Base-by-base conservation (phyloP, 805 yeast species). In the Groenewaldozyma salmanticensis region DNA sequence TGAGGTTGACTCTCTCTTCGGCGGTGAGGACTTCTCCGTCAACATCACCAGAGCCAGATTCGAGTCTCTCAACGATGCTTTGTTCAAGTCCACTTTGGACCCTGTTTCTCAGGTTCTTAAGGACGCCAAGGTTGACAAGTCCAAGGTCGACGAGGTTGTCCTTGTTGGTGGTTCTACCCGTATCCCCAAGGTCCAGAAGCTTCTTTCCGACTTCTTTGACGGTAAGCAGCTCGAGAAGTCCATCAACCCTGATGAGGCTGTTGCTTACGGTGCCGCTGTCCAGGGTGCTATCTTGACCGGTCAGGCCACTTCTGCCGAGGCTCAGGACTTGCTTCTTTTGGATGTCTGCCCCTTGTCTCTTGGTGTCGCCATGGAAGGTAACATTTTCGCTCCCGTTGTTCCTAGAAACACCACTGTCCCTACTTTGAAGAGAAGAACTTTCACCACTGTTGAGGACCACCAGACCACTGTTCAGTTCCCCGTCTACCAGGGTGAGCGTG, bases 321-420 rank as follows among this genome's bases (percentile, higher is more conserved):
- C 95, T 67, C 86, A 88, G 72, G 96, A 86, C 72, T 78, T 88
- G 67, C 80, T 90, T 60, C 79, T 88, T 66, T 80, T 88, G 71
- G 97, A 88, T 75, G 97, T 90, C 60, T 88, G 88, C 64, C 98
- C 98, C 68, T 81, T 90, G 66, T 88, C 97, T 55, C 78, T 90
- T 65, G 98, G 98, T 85, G 95, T 90, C 70, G 97, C 95, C 74
- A 92, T 92, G 83, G 92, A 88, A 74, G 98, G 98, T 74, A 94
- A 92, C 72, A 90, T 92, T 66, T 88, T 90, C 75, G 95, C 96
- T 64, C 92, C 94, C 63, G 95, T 92, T 67, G 94, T 92, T 58
- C 96, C 96, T 74, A 87, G 98, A 78, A 92, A 92, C 84, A 84
- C 97, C 59, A 90, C 97, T 61, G 95, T 90, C 59, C 98, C 98